Evolutionary conservation across 371 early-diverging fungal species (phyloP).

Genomic region (Mucor velutinosus): DNA sequence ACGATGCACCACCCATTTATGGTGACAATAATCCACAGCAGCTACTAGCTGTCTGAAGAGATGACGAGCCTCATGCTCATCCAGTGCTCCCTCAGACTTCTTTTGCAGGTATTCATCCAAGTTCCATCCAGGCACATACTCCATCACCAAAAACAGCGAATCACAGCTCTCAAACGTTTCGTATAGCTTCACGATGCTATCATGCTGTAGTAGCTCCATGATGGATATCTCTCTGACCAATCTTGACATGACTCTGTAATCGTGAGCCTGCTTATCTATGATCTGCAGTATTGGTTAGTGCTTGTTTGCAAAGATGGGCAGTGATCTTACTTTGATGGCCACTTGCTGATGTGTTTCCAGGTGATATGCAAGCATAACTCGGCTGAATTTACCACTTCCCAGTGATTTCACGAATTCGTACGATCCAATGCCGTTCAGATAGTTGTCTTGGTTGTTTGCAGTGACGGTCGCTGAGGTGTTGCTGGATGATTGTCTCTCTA

Average conservation of each 20-base stretch:
- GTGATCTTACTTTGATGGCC: constrained; percentile 42
- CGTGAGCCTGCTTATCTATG: constrained; percentile 83
- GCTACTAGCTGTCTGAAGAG: constrained; percentile 71
- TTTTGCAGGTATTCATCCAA: constrained; percentile 59
- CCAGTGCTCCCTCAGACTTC: constrained; percentile 40
- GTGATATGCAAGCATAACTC: constrained; percentile 82
- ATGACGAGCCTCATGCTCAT: constrained; percentile 66
- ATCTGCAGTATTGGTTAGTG: constrained; percentile 35
- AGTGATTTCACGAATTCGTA: constrained; percentile 77
- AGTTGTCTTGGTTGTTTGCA: constrained; percentile 55
- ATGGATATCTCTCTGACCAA: constrained; percentile 86
- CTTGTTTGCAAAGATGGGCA: not conserved
- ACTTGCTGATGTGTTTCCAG: constrained; percentile 57
- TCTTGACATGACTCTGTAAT: constrained; percentile 75
- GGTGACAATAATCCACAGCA: constrained; percentile 76
- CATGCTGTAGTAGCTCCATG: constrained; percentile 85
- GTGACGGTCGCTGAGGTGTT: not conserved
- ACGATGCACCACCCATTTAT: constrained; percentile 75
- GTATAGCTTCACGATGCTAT: constrained; percentile 85
- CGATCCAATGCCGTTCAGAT: constrained; percentile 62
- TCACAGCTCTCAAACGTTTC: constrained; percentile 90
- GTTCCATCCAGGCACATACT: constrained; percentile 63
- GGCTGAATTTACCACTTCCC: constrained; percentile 84
- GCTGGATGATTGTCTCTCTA: constrained; percentile 4
- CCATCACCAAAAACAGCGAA: constrained; percentile 76